Conservation (phyloP, 108 stramenopile genomes). For the Cyclotella cryptica region DNA sequence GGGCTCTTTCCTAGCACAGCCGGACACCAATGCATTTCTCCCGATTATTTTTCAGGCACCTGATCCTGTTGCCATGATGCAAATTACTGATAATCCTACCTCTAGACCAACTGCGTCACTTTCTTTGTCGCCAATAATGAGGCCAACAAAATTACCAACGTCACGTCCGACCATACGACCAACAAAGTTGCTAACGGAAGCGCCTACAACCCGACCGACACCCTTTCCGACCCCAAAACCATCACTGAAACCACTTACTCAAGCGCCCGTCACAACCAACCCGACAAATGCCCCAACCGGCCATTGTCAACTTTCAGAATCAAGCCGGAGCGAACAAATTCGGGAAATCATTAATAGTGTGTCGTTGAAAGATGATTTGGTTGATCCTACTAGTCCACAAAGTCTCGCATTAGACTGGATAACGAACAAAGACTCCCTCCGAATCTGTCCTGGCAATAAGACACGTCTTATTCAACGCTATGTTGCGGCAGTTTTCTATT, state of each 20-base stretch:
- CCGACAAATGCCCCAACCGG: slow-evolving; percentile 27
- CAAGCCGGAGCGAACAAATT: slow-evolving; percentile 42
- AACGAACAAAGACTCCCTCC: slow-evolving; percentile 49
- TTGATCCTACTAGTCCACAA: slow-evolving; percentile 54
- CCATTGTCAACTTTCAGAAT: slow-evolving; percentile 48
- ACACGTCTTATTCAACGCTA: slow-evolving; percentile 61
- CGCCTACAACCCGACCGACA: slow-evolving; percentile 14
- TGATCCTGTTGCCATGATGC: not conserved
- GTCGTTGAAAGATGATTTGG: slow-evolving; percentile 37
- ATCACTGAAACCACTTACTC: not conserved
- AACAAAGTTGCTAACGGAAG: slow-evolving; percentile 10
- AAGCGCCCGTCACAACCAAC: not conserved
- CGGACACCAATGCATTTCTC: not conserved
- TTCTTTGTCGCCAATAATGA: slow-evolving; percentile 3
- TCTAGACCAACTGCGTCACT: not conserved
- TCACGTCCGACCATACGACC: not conserved
- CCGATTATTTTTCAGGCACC: not conserved
- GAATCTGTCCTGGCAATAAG: slow-evolving; percentile 59
- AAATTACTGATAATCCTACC: not conserved
- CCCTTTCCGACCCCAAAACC: slow-evolving; percentile 8
- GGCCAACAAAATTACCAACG: slow-evolving; percentile 18
- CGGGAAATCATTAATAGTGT: slow-evolving; percentile 34
- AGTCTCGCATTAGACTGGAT: slow-evolving; percentile 58
- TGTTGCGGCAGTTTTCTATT: slow-evolving; percentile 56
- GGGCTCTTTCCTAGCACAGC: not conserved